Evolutionary conservation across 2,329 filamentous ascomycete species (phyloP), one percentile per base, ranked within the genome.

Genomic region (Fusarium tricinctum): DNA sequence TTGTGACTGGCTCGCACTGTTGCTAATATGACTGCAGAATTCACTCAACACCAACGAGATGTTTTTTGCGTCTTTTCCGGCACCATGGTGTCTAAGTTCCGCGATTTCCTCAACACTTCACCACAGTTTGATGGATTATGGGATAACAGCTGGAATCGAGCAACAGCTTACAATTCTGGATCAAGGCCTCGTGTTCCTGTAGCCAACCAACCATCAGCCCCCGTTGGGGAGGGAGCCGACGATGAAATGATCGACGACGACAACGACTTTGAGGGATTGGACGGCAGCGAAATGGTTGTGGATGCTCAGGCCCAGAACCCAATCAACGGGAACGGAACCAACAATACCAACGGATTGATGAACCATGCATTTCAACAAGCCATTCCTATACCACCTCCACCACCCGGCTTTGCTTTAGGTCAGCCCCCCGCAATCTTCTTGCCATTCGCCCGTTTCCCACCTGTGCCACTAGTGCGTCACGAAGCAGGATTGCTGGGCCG

Each of bases 41-140:
- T 99, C 77, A 98, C 94, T 19, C 92, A 95, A 46, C 94, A 97
- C 76, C 96, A 99, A 78, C 89, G 96, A 66, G 91, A 95, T 52
- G 93, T 98, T 9, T 99, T 99, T 77, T 99, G 96, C 76, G 96
- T 99, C 54, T 99, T 99, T 79, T 97, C 94, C 3, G 95, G 96
- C 8, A 86, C 88, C 26, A 94, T 94, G 56, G 95, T 99, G 3
- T 83, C 84, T 42, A 87, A 88, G 40, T 87, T 99, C 26, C 91
- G 95, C 42, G 86, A 90, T 28, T 92, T 94, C 75, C 85, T 99
- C 39, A 97, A 94, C 69, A 82, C 78, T 1, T 80, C 82, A 13
- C 77, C 79, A 1, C 78, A 81, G 33, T 88, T 86, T 54, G 80
- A 83, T 40, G 79, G 81, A 5, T 71, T 82, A 9, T 81, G 82